These are phyloP conservation scores for Batrachochytrium dendrobatidis DNA, from an alignment of 371 early-diverging fungal species.

Conservation along the genomic window DNA sequence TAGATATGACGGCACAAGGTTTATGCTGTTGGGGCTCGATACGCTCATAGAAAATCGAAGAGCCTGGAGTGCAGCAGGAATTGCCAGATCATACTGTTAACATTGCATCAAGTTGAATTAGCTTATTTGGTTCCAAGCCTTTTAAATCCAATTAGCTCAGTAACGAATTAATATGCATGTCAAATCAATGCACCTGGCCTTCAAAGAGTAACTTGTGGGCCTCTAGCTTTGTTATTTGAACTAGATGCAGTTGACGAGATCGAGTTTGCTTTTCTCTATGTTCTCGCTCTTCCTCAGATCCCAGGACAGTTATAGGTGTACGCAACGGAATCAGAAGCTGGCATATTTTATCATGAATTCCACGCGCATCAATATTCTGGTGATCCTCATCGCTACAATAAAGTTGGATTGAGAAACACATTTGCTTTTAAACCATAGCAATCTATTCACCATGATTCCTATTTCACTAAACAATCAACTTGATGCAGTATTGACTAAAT, in stretches of 20 bases:
- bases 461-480: too few species aligned
- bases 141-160: background rate
- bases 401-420: too few species aligned
- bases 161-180: background rate
- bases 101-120: background rate
- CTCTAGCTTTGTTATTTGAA: slow-evolving; percentile 34
- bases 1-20: slow-evolving; percentile 41
- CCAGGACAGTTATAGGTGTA: slow-evolving; percentile 36
- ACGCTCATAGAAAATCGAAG: slow-evolving; percentile 40
- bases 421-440: too few species aligned
- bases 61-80: slow-evolving; percentile 45
- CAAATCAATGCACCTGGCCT: slow-evolving; percentile 19
- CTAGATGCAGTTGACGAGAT: slow-evolving; percentile 21
- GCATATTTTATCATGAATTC: slow-evolving; percentile 43
- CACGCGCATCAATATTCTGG: slow-evolving; percentile 30
- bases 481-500: too few species aligned
- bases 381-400: slow-evolving; percentile 36
- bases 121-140: background rate
- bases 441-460: too few species aligned
- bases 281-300: slow-evolving; percentile 41
- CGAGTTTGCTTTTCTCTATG: slow-evolving; percentile 30
- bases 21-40: slow-evolving; percentile 33
- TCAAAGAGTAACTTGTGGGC: slow-evolving; percentile 44
- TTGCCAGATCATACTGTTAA: slow-evolving; percentile 38
- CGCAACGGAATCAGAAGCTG: slow-evolving; percentile 31